phyloP scores from a whole-genome alignment of 2,329 filamentous ascomycete genomes.

The Pestalotiopsis sp. region DNA sequence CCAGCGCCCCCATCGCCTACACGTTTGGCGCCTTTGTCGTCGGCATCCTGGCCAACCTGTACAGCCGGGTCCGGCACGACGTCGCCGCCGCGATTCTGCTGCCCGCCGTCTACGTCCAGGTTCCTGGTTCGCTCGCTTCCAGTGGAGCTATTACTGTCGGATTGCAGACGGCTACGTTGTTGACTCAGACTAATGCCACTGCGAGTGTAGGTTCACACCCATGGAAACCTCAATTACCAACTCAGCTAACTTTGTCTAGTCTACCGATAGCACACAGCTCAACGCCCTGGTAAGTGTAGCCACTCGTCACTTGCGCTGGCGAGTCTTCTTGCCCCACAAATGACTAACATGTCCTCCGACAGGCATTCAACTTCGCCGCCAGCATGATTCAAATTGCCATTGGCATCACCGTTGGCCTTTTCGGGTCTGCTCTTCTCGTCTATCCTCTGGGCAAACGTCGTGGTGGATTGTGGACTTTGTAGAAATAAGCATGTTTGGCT shows the following conservation, averaged over 20 bases:
- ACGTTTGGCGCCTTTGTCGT: slow-evolving; percentile 76
- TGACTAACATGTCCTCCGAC: neutral
- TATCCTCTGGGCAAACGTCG: slow-evolving; percentile 59
- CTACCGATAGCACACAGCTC: slow-evolving; percentile 1
- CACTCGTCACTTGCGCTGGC: too few species aligned
- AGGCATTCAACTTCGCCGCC: slow-evolving; percentile 52
- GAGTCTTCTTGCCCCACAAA: neutral
- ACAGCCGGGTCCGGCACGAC: slow-evolving; percentile 58
- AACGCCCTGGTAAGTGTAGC: neutral
- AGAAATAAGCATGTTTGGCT: neutral
- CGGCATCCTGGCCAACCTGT: slow-evolving; percentile 75
- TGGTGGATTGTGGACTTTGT: slow-evolving; percentile 46
- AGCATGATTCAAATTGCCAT: slow-evolving; percentile 64
- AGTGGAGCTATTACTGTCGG: slow-evolving; percentile 47
- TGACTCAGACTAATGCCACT: slow-evolving; percentile 36
- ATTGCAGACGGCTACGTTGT: slow-evolving; percentile 41
- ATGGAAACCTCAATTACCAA: too few species aligned
- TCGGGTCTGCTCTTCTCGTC: slow-evolving; percentile 54
- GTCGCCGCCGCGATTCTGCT: slow-evolving; percentile 47
- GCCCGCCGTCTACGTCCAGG: slow-evolving; percentile 49
- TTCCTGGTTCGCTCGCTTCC: slow-evolving; percentile 47
- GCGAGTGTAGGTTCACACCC: slow-evolving; percentile 1
- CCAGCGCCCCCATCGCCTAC: slow-evolving; percentile 73
- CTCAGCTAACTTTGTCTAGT: neutral
- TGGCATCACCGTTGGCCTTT: slow-evolving; percentile 61